Evolutionary conservation across 2,329 filamentous ascomycete genomes (phyloP).

Genomic region (Tolypocladium endophyticum): DNA sequence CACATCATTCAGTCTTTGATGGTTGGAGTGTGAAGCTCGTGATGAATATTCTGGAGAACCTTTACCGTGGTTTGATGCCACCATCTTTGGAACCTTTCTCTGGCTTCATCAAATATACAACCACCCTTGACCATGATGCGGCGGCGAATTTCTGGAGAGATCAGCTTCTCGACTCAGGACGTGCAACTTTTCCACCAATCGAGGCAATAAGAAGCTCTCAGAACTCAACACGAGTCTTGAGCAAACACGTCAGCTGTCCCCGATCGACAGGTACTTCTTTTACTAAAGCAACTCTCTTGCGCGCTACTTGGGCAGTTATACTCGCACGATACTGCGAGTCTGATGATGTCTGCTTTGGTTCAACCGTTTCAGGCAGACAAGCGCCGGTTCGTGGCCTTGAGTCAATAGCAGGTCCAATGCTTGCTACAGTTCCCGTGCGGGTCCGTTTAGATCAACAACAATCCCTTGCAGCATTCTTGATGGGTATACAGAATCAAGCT

Average conservation of each 20-base stretch:
- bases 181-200: no score
- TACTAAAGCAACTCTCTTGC: slow-evolving; percentile 10
- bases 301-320: slow-evolving; percentile 18
- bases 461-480: slow-evolving; percentile 5
- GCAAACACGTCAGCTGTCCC: no score
- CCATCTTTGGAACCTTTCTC: slow-evolving; percentile 1
- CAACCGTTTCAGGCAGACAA: slow-evolving; percentile 12
- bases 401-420: slow-evolving; percentile 9
- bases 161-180: no score
- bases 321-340: slow-evolving; percentile 7
- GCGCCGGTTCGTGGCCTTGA: slow-evolving; percentile 11
- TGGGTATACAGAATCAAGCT: slow-evolving; percentile 7
- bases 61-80: no score
- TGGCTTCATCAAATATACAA: background rate
- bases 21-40: no score
- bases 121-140: no score
- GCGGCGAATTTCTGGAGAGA: no score
- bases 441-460: slow-evolving; percentile 2
- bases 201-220: no score
- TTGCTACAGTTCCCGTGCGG: slow-evolving; percentile 9
- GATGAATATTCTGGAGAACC: no score
- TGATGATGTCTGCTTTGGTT: slow-evolving; percentile 14
- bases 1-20: background rate
- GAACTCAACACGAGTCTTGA: no score
- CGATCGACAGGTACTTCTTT: background rate